Percentiles rank a stretch among this genome's conserved stretches.
These are phyloP conservation scores for Clonostachys byssicola DNA, from an alignment of 2,329 filamentous ascomycete species.

Conservation along the genomic window DNA sequence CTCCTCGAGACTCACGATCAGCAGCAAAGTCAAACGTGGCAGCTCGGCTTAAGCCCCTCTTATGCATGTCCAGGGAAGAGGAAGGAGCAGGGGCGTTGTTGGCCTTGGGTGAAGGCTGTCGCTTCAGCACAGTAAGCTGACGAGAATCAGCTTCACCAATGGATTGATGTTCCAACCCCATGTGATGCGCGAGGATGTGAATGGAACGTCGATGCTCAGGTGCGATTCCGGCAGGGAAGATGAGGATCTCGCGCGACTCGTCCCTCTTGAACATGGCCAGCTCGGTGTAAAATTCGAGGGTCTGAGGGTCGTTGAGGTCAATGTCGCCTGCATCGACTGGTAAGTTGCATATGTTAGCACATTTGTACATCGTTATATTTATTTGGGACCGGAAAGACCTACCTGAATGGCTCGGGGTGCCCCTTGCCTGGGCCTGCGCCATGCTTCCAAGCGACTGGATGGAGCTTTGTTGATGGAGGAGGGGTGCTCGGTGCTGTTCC, in stretches of 20 bases:
- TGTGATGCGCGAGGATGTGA: constrained; percentile 91
- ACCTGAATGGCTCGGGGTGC: constrained; percentile 8
- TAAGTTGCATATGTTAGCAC: background rate
- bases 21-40: constrained; percentile 97
- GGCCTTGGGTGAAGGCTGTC: constrained; percentile 45
- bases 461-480: constrained; percentile 80
- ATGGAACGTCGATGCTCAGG: constrained; percentile 85
- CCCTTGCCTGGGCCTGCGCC: constrained; percentile 56
- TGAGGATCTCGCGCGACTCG: constrained; percentile 69
- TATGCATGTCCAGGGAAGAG: constrained; percentile 70
- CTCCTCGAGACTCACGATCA: constrained; percentile 63
- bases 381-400: too few relatives aligned
- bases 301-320: constrained; percentile 87
- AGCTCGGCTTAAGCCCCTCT: constrained; percentile 83
- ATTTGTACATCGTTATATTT: too few relatives aligned
- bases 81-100: constrained; percentile 55
- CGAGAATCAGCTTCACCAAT: constrained; percentile 83
- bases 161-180: constrained; percentile 87
- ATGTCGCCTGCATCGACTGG: constrained; percentile 49
- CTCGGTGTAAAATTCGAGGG: constrained; percentile 85
- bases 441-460: constrained; percentile 72
- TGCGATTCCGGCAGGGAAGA: constrained; percentile 77
- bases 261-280: constrained; percentile 86
- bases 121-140: constrained; percentile 85
- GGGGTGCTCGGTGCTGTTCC: constrained; percentile 82